Percentiles rank a stretch among this genome's conserved stretches.
phyloP scores from a whole-genome alignment of 495 filamentous ascomycete species.

The Usnea hakonensis region DNA sequence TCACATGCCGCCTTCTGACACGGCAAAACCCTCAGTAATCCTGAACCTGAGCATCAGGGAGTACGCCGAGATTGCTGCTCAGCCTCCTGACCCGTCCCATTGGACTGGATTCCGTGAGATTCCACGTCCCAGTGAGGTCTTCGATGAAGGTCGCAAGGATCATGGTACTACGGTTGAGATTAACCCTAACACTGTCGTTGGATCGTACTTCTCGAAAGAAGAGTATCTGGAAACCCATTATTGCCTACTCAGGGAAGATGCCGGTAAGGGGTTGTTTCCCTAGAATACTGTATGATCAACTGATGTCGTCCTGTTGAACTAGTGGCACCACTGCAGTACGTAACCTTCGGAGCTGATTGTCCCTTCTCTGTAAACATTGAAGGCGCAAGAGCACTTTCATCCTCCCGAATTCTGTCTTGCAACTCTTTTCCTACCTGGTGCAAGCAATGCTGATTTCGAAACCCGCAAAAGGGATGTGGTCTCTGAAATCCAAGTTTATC shows the following conservation, averaged over 20 bases:
- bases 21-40: not conserved
- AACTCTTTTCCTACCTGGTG: too few relatives aligned
- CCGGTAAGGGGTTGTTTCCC: too few relatives aligned
- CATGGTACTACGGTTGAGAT: conserved; percentile 28
- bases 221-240: conserved; percentile 58
- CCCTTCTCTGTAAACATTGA: too few relatives aligned
- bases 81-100: conserved; percentile 1
- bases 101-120: conserved; percentile 42
- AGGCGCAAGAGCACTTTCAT: too few relatives aligned
- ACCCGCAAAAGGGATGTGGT: conserved; percentile 55
- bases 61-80: conserved; percentile 28
- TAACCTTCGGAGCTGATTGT: too few relatives aligned
- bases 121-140: conserved; percentile 40
- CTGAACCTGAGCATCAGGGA: conserved; percentile 27
- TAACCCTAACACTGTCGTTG: conserved; percentile 34
- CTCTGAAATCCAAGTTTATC: conserved; percentile 36
- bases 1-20: not conserved
- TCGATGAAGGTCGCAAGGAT: conserved; percentile 15
- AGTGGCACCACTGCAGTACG: too few relatives aligned
- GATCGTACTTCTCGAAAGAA: conserved; percentile 42
- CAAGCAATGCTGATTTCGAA: too few relatives aligned
- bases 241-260: conserved; percentile 58
- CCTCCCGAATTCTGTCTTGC: too few relatives aligned
- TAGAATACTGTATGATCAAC: too few relatives aligned
- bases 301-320: too few relatives aligned